These are phyloP conservation scores for Avena sativa DNA, from an alignment of 176 grass and related monocot genomes.

Conservation along the genomic window DNA sequence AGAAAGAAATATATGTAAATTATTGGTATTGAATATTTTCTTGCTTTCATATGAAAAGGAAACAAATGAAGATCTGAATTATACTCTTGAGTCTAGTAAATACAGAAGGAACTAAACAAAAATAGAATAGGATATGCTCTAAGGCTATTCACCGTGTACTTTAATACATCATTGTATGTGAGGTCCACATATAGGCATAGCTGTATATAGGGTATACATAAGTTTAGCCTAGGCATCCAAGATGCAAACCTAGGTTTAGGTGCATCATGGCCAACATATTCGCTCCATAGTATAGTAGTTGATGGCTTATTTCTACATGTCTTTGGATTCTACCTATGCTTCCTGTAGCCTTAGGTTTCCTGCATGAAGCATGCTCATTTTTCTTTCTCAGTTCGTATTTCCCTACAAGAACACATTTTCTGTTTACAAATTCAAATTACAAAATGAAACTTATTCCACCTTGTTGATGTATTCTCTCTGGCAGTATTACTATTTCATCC, in stretches of 20 bases:
- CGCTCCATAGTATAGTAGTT: not conserved
- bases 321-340: not conserved
- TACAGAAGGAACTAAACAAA: slow-evolving; percentile 6
- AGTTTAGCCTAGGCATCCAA: slow-evolving; percentile 5
- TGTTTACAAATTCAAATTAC: slow-evolving; percentile 33
- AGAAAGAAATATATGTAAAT: not conserved
- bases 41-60: not conserved
- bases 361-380: not conserved
- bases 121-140: not conserved
- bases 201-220: slow-evolving; percentile 1
- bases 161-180: not conserved
- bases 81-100: not conserved
- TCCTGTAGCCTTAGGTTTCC: not conserved
- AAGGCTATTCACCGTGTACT: not conserved
- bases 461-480: slow-evolving; percentile 46
- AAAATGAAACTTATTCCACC: slow-evolving; percentile 22
- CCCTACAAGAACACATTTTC: not conserved
- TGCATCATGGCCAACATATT: not conserved
- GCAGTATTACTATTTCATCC: slow-evolving; percentile 99
- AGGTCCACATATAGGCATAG: slow-evolving; percentile 5
- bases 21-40: not conserved
- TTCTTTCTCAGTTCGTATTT: not conserved
- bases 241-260: not conserved
- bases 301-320: not conserved
- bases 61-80: slow-evolving; percentile 11